Evolutionary conservation across 2,329 filamentous ascomycete species (phyloP), one percentile per base, ranked within the genome.

Genomic region (Fusarium ramigenum): DNA sequence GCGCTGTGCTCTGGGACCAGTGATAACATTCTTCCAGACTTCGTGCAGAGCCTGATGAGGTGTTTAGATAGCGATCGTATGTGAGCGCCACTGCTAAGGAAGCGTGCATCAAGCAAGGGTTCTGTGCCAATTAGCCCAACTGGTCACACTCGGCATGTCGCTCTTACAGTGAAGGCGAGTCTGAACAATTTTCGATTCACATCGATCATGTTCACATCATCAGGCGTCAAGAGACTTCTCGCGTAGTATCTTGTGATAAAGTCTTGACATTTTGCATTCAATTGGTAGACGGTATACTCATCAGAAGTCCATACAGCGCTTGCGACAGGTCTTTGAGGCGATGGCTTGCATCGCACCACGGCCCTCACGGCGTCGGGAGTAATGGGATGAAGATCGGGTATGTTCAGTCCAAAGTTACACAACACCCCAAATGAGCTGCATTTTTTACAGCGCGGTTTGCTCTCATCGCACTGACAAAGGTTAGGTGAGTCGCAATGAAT

Each of bases 91-190:
- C 81, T 0, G 83, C 84, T 9, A 87, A 70, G 12, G 81, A 83
- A 36, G 84, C 84, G 60, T 87, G 85, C 84, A 86, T 85, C 23
- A 87, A 70, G 44, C 78, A 84, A 6, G 85, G 85, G 57, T 85
- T 64, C 85, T 80, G 50, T 44, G 67, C 60, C n/a, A 25, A 32
- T 60, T 19, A 46, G 58, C 62, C 4, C 63, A 42, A 14, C 10
- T 18, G 4, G 4, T 5, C 10, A 11, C 11, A n/a, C 11, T 0
- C 9, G 0, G n/a, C 2, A 25, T 1, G 23, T 23, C 28, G 52
- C 5, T 80, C 83, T 75, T 75, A 84, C 84, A 1, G 72, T 21
- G 40, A 85, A 85, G 9, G 83, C 78, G 10, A 85, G 66, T 34
- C 43, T 49, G 18, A 86, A 67, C n/a, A 86, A 78, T 28, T 78